Percentiles rank a stretch among this genome's conserved stretches.
phyloP scores from a whole-genome alignment of 1,284 basidiomycete species.

The Malassezia obtusa region DNA sequence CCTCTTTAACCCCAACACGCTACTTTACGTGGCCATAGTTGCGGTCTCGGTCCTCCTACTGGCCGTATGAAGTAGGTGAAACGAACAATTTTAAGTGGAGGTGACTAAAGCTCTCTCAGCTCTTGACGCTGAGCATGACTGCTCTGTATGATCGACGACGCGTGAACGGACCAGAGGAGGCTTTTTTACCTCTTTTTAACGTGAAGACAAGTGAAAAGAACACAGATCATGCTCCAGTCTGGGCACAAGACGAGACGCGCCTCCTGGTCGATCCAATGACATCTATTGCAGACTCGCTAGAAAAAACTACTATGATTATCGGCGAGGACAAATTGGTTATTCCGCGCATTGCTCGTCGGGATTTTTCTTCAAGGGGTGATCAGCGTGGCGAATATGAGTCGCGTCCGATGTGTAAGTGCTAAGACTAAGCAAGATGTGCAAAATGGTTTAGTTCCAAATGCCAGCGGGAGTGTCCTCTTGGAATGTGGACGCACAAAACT shows the following conservation, averaged over 20 bases:
- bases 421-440: conserved; percentile 4
- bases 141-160: conserved; percentile 8
- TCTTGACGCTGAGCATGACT: not conserved
- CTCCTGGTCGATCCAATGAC: not conserved
- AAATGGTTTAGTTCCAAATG: conserved; percentile 8
- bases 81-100: conserved; percentile 2
- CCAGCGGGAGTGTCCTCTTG: conserved; percentile 14
- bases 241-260: conserved; percentile 6
- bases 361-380: not conserved
- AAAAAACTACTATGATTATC: not conserved
- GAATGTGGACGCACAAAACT: conserved; percentile 14
- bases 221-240: not conserved
- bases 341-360: not conserved
- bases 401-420: conserved; percentile 9
- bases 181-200: conserved; percentile 5
- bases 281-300: not conserved
- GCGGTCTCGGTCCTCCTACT: too few relatives aligned
- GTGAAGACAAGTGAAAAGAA: not conserved
- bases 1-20: not conserved
- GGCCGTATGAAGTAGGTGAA: too few relatives aligned
- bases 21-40: too few relatives aligned
- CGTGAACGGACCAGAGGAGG: conserved; percentile 15
- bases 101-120: not conserved
- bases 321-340: not conserved
- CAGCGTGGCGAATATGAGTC: not conserved